A percentile compares a stretch with the other conserved stretches of the same genome.
phyloP scores from a whole-genome alignment of 768 basidiomycete species.

The Phanerodontia chrysosporium region DNA sequence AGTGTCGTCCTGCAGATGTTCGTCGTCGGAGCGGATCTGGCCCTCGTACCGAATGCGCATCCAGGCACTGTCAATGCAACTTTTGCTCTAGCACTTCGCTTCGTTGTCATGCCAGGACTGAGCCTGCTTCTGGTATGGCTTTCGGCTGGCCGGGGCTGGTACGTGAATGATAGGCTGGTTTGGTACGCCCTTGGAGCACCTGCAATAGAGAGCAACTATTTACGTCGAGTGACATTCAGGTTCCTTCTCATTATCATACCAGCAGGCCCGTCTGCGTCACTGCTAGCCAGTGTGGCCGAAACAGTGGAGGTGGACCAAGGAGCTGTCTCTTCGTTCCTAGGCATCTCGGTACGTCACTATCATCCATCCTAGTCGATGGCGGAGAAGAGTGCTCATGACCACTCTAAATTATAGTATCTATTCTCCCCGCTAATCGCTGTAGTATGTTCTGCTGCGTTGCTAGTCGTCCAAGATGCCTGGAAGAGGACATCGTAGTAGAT shows the following conservation, averaged over 20 bases:
- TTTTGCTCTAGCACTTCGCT: constrained; percentile 23
- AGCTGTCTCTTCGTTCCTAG: constrained; percentile 24
- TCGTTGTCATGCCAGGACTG: constrained; percentile 24
- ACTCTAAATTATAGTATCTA: constrained; percentile 26
- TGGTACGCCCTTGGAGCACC: constrained; percentile 19
- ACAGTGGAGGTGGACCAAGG: constrained; percentile 24
- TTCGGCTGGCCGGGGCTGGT: constrained; percentile 23
- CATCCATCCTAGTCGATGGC: no score
- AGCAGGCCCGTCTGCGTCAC: constrained; percentile 26
- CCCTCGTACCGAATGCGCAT: constrained; percentile 16
- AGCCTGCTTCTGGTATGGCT: constrained; percentile 22
- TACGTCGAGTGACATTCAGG: constrained; percentile 12
- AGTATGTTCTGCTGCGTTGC: constrained; percentile 21
- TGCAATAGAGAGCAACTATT: background rate
- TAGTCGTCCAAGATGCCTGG: constrained; percentile 17
- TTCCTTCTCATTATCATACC: constrained; percentile 27
- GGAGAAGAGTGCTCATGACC: no score
- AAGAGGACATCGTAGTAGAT: background rate
- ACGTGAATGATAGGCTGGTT: constrained; percentile 25
- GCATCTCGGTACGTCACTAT: constrained; percentile 22
- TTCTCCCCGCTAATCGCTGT: constrained; percentile 25
- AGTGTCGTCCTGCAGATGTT: constrained; percentile 27
- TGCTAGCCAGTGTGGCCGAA: constrained; percentile 27
- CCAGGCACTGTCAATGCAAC: constrained; percentile 14
- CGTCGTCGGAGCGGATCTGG: constrained; percentile 25